Evolutionary conservation across 1,139 yeast species (phyloP), one percentile per base, ranked within the genome.

Genomic region (Ogataea hybrid): DNA sequence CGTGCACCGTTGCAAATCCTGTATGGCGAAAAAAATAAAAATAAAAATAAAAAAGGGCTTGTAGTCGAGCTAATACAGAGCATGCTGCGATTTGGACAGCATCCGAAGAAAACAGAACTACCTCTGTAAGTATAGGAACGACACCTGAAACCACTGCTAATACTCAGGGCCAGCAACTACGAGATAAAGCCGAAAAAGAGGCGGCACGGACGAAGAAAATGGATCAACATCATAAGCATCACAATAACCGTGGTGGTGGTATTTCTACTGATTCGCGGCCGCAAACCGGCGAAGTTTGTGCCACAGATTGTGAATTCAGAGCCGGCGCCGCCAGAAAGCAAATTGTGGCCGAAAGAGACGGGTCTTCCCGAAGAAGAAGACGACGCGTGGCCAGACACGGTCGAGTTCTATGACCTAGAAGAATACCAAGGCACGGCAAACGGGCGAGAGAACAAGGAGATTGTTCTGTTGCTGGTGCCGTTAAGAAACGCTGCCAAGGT

Each of bases 401-500:
- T 45, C 4, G 84, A 81, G 42, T 70, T 64, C 47, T 83, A 79
- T 54, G 92, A 84, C 55, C 67, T 85, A 51, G 69, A 69, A 43
- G 73, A 79, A 28, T 83, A 70, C 54, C 67, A 62, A 38, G 92
- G 90, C 2, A 53, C 73, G 1, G 57, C 70, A 4, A 67, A 71
- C 35, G 94, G 90, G 3, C 65, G 65, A 14, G 56, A 61, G n/a
- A 63, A 79, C 12, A 75, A 79, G 12, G 94, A 87, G 51, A 75
- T 81, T 37, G 79, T 88, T 11, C 67, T 88, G 44, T 66, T 88
- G 44, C 72, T 84, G 51, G 76, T 88, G 62, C 96, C 96, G 2
- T 67, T 88, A 46, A 73, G 95, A 58, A 84, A 88, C 58, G 96
- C 96, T 0, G 90, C 84, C 54, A 71, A 75, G 31, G 92, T 86